These are phyloP conservation scores for Tuber borchii DNA, from an alignment of 495 filamentous ascomycete genomes.

Conservation along the genomic window DNA sequence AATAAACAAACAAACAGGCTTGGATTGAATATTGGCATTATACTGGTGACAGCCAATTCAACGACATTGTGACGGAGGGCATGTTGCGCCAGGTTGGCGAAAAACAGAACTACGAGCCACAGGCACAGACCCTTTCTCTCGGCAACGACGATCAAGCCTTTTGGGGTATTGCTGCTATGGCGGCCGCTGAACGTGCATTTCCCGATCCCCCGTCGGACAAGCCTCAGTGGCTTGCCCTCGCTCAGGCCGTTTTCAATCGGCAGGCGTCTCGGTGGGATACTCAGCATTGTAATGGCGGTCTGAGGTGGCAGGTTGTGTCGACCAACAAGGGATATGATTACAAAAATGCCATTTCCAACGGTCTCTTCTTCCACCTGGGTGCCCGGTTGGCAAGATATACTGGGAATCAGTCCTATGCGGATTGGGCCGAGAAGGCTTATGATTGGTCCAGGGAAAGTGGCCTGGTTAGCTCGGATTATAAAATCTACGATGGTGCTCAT, in stretches of 20 bases:
- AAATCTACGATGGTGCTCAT: conserved; percentile 61
- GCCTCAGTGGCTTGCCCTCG: conserved; percentile 66
- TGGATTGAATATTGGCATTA: conserved; percentile 70
- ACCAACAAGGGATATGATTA: conserved; percentile 74
- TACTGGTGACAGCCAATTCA: conserved; percentile 66
- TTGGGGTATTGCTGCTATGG: conserved; percentile 68
- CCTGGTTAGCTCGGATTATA: conserved; percentile 56
- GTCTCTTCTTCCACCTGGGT: conserved; percentile 72
- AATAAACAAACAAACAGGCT: conserved; percentile 18
- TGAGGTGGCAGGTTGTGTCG: conserved; percentile 79
- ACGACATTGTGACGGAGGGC: conserved; percentile 55
- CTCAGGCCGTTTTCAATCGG: conserved; percentile 71
- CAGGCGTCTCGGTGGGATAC: conserved; percentile 66
- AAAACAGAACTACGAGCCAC: conserved; percentile 60
- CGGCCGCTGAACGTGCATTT: conserved; percentile 67
- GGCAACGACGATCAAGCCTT: conserved; percentile 86
- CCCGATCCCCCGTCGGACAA: conserved; percentile 54
- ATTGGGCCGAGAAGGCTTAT: conserved; percentile 67
- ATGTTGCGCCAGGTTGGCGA: conserved; percentile 64
- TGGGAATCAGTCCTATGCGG: conserved; percentile 67
- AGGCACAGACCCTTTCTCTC: conserved; percentile 66
- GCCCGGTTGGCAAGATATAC: conserved; percentile 71
- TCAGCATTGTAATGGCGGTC: conserved; percentile 59
- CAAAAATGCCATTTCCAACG: conserved; percentile 75
- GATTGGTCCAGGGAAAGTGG: conserved; percentile 62